phyloP scores from a whole-genome alignment of 805 yeast species.

The Danielia reshetovae region DNA sequence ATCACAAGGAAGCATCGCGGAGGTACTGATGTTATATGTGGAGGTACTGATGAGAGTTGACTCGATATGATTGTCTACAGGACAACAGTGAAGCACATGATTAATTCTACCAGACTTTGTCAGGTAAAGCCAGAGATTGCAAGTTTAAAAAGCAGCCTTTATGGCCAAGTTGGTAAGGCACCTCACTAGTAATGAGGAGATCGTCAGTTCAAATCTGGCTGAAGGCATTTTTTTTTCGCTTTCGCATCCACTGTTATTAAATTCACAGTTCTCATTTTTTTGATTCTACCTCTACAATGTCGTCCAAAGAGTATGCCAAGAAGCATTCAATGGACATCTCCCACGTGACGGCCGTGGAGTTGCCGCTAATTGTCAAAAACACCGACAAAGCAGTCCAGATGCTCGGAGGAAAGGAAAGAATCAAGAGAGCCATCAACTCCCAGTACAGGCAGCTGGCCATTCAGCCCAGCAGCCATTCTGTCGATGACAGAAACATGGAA shows the following conservation, averaged over 20 bases:
- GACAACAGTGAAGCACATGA: no score
- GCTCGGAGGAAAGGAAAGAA: slow-evolving; percentile 59
- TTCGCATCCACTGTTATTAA: not conserved
- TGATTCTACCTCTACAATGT: no score
- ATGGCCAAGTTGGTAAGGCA: slow-evolving; percentile 20
- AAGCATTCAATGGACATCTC: slow-evolving; percentile 69
- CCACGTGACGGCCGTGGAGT: slow-evolving; percentile 68
- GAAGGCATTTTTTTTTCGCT: slow-evolving; percentile 13
- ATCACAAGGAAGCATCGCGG: no score
- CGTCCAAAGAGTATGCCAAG: slow-evolving; percentile 34
- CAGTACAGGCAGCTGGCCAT: slow-evolving; percentile 21
- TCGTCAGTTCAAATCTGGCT: slow-evolving; percentile 20
- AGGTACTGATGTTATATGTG: no score
- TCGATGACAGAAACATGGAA: slow-evolving; percentile 36
- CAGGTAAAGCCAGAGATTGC: no score
- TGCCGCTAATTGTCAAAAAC: slow-evolving; percentile 69
- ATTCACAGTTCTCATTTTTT: not conserved
- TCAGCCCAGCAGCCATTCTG: slow-evolving; percentile 19
- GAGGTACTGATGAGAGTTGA: no score
- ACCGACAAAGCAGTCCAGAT: slow-evolving; percentile 58
- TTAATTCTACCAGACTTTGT: no score
- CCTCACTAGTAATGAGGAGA: slow-evolving; percentile 19
- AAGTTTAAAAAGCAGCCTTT: slow-evolving; percentile 10
- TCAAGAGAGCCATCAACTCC: slow-evolving; percentile 39
- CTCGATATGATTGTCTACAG: no score